phyloP scores from a whole-genome alignment of 2,329 filamentous ascomycete genomes.

The Aureobasidium sp. region DNA sequence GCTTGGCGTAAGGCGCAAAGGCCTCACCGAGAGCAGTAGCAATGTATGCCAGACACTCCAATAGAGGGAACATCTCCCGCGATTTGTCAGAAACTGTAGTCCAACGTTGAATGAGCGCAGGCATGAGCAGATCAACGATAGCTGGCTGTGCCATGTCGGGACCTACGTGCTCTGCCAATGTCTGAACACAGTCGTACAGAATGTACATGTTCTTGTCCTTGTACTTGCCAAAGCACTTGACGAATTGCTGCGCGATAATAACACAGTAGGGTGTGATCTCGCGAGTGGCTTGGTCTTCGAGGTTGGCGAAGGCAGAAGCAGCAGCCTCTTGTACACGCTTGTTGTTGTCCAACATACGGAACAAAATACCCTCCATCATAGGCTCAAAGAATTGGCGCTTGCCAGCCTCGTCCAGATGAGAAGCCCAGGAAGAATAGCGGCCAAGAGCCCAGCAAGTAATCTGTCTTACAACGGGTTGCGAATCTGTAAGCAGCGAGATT shows the following conservation, averaged over 20 bases:
- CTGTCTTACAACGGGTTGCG: conserved; percentile 83
- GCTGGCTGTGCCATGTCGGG: conserved; percentile 70
- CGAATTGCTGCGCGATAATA: conserved; percentile 86
- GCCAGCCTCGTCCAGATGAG: conserved; percentile 59
- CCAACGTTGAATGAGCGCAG: conserved; percentile 81
- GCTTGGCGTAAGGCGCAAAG: conserved; percentile 77
- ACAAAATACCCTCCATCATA: conserved; percentile 92
- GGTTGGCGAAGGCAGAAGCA: conserved; percentile 88
- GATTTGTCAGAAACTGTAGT: conserved; percentile 81
- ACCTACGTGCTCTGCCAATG: conserved; percentile 84
- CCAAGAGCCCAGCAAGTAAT: conserved; percentile 98
- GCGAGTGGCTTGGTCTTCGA: conserved; percentile 86
- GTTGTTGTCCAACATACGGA: conserved; percentile 92
- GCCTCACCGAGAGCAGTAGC: conserved; percentile 72
- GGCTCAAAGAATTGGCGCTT: conserved; percentile 79
- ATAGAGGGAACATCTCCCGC: conserved; percentile 82
- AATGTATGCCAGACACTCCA: conserved; percentile 96
- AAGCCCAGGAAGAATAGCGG: conserved; percentile 87
- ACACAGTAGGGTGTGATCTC: conserved; percentile 76
- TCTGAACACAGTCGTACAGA: conserved; percentile 97
- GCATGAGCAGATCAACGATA: conserved; percentile 83
- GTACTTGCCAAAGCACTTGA: conserved; percentile 86
- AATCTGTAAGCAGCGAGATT: conserved; percentile 73
- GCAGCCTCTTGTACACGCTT: conserved; percentile 97
- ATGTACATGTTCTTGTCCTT: conserved; percentile 99